Conservation (phyloP, 805 yeast genomes). For the Nakazawaea ambrosiae region DNA sequence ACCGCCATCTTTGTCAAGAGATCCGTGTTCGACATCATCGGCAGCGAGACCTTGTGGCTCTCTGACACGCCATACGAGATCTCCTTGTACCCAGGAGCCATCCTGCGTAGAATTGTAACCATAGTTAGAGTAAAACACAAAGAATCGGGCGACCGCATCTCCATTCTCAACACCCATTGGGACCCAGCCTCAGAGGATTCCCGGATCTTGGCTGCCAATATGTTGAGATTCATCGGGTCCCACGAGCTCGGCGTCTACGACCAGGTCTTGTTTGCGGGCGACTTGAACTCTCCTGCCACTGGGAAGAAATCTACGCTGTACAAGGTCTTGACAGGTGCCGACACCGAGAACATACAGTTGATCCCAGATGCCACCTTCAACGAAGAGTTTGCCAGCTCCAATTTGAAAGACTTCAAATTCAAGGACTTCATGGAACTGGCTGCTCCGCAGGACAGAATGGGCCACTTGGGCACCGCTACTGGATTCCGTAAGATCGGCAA, state of each 20-base stretch:
- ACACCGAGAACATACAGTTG: conserved; percentile 8
- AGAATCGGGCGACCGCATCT: conserved; percentile 19
- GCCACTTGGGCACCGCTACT: conserved; percentile 31
- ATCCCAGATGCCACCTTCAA: conserved; percentile 18
- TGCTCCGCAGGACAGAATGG: conserved; percentile 21
- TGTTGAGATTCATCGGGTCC: conserved; percentile 30
- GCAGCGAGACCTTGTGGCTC: conserved; percentile 43
- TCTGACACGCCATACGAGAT: conserved; percentile 49
- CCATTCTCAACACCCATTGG: conserved; percentile 40
- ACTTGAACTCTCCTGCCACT: conserved; percentile 45
- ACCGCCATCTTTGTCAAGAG: conserved; percentile 38
- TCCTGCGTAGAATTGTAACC: conserved; percentile 32
- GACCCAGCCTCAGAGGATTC: conserved; percentile 42
- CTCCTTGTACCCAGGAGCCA: conserved; percentile 34
- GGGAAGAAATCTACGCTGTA: conserved; percentile 31
- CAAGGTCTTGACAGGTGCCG: conserved; percentile 19
- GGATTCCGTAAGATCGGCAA: conserved; percentile 26
- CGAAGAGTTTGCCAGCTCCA: conserved; percentile 14
- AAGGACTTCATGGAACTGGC: conserved; percentile 21
- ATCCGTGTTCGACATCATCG: conserved; percentile 29
- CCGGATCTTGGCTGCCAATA: conserved; percentile 36
- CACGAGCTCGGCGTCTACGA: conserved; percentile 27
- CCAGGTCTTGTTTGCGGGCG: conserved; percentile 44
- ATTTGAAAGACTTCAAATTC: conserved; percentile 18
- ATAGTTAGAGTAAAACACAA: conserved; percentile 21